Evolutionary conservation across 2,329 filamentous ascomycete genomes (phyloP), one percentile per base, ranked within the genome.

Genomic region (Cladosporium sp.): DNA sequence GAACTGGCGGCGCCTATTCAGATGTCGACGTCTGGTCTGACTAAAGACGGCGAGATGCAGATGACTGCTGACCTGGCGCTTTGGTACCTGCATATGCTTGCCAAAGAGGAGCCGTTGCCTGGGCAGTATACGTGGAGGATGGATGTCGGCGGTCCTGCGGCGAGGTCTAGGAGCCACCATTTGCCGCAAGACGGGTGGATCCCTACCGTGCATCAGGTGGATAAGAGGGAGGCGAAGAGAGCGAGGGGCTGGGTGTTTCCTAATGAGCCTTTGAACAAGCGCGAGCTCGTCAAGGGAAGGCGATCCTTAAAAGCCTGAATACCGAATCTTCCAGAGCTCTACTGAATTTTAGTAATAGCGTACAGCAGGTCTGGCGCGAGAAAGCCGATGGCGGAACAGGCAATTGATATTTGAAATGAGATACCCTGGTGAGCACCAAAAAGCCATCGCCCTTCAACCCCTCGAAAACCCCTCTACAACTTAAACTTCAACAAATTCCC

Each of bases 151-250:
- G 85, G 84, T 0, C 86, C 87, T 0, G 85, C 84, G 9, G 86
- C 88, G 59, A 79, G 85, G 35, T 87, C 85, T 1, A 73, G 87
- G 35, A 77, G 84, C 64, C 87, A 87, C 74, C 82, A 83, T 49
- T 71, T 84, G 22, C 74, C 82, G n/a, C 77, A 85, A 40, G 87
- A 91, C 68, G 71, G 72, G 18, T 90, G 87, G 87, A 89, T 91
- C 71, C 86, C 87, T 9, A 82, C 80, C 64, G 83, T 82, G 46
- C 87, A 84, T 74, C 76, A 81, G 61, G 84, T 78, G 32, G 86
- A 87, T 80, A 93, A 87, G 83, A 74, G 82, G 54, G 84, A 87
- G 70, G 84, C 85, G 16, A 90, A 89, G 79, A 72, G 85, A 18
- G 77, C 80, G 2, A 72, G 87, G 31, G 87, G 86, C 0, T 91